Evolutionary conservation across 2,329 filamentous ascomycete genomes (phyloP), one percentile per base, ranked within the genome.

Genomic region (Hypoxylon sp.): DNA sequence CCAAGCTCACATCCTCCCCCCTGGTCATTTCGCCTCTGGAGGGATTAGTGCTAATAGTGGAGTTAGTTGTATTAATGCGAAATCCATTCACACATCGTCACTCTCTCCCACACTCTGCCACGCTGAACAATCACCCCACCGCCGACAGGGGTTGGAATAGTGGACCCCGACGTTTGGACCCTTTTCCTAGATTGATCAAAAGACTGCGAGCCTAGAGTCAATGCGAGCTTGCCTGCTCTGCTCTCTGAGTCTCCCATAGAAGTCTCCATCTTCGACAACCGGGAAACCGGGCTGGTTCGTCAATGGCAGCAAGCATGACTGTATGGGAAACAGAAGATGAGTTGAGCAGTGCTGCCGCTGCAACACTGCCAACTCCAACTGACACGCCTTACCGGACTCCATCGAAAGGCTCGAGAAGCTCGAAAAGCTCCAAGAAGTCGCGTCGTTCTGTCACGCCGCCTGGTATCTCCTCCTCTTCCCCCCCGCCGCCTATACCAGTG

Each of bases 351-450:
- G 85, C 86, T 69, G 85, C 86, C 72, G 84, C 84, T 70, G 84
- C 88, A 73, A 84, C 88, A 51, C 83, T 94, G 65, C 91, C 93
- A 31, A 91, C 91, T 37, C 90, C 92, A 10, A 86, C 87, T 37
- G 90, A 91, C 71, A 92, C 91, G 27, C 91, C 91, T 20, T 93
- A 92, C 75, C 86, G 91, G 74, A 91, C 90, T 6, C 89, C 90
- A 57, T 95, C 93, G 27, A 87, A 90, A 73, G 85, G 74, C 46
- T 95, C 93, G 27, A 87, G 90, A 73, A 85, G 74, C 46, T 95
- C 93, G 27, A 87, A 90, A 73, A 85, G 74, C 46, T 88, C 86
- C 20, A 86, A 80, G 68, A 83, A 87, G 55, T 92, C 92, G 7
- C 87, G 89, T 65, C 88, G 91, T 60, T 92, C 91, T 27, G 83